A percentile compares a stretch with the other conserved stretches of the same genome.
These are phyloP conservation scores for Cenchrus purpureus DNA, from an alignment of 176 grass and related monocot genomes.

Conservation along the genomic window DNA sequence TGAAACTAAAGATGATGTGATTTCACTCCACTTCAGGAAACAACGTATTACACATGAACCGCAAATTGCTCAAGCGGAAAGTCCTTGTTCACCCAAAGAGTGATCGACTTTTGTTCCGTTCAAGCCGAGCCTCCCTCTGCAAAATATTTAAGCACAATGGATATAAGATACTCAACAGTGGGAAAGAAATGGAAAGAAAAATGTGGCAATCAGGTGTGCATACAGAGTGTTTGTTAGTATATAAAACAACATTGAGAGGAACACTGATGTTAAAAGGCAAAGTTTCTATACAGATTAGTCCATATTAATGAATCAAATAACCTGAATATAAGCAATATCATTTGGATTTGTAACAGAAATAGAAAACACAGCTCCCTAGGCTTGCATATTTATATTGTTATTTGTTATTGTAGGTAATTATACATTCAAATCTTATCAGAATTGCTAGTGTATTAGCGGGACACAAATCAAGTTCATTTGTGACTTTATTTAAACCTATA, in stretches of 20 bases:
- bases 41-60: slow-evolving; percentile 17
- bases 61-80: neutral
- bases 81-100: slow-evolving; percentile 47
- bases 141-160: slow-evolving; percentile 15
- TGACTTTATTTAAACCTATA: neutral
- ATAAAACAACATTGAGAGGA: neutral
- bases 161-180: neutral
- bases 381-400: too few species aligned
- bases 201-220: neutral
- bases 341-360: neutral
- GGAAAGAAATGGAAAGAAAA: slow-evolving; percentile 17
- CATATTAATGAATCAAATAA: neutral
- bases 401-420: neutral
- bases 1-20: slow-evolving; percentile 4
- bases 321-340: neutral
- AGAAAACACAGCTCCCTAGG: neutral
- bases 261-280: neutral
- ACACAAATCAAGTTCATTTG: neutral
- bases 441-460: neutral
- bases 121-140: slow-evolving; percentile 85
- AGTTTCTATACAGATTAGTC: neutral
- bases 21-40: neutral
- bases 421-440: slow-evolving; percentile 1
- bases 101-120: slow-evolving; percentile 65
- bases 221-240: neutral